These are phyloP conservation scores for Tetradesmus obliquus DNA, from an alignment of 139 green algal genomes.

Conservation along the genomic window DNA sequence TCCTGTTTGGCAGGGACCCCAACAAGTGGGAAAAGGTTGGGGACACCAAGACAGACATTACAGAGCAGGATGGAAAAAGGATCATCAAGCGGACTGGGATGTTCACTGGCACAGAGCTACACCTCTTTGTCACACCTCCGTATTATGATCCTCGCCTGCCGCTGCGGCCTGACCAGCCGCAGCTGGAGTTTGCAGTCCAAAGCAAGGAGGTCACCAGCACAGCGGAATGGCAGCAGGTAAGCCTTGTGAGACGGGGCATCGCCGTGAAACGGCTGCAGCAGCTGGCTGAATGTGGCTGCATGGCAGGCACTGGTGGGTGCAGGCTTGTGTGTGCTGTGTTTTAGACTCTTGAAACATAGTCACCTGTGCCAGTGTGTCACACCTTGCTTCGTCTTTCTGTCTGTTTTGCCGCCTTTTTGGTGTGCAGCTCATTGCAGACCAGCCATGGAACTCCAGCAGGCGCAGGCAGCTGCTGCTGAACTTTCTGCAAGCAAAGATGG, in stretches of 20 bases:
- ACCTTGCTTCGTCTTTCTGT: background rate
- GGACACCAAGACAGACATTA: constrained; percentile 55
- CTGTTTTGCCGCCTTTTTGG: background rate
- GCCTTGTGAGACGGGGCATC: background rate
- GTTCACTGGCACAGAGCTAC: constrained; percentile 73
- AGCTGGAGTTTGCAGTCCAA: constrained; percentile 70
- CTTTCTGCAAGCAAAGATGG: constrained; percentile 64
- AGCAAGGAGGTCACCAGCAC: constrained; percentile 54
- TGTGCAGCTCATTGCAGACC: constrained; percentile 66
- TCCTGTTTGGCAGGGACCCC: constrained; percentile 79
- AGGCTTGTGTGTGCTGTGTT: background rate
- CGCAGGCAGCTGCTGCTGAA: constrained; percentile 56
- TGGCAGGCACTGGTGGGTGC: background rate
- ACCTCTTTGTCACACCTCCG: constrained; percentile 60
- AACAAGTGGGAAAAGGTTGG: constrained; percentile 71
- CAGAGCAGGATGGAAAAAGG: constrained; percentile 67
- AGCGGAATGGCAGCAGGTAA: constrained; percentile 72
- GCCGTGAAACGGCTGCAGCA: background rate
- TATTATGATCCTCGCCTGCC: constrained; percentile 63
- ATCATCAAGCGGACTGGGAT: constrained; percentile 72
- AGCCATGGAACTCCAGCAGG: constrained; percentile 67
- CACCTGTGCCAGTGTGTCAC: background rate
- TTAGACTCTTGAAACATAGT: background rate
- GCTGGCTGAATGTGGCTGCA: background rate
- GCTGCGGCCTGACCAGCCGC: constrained; percentile 54